phyloP scores from a whole-genome alignment of 2,329 filamentous ascomycete species.

The Monosporascus sp. region DNA sequence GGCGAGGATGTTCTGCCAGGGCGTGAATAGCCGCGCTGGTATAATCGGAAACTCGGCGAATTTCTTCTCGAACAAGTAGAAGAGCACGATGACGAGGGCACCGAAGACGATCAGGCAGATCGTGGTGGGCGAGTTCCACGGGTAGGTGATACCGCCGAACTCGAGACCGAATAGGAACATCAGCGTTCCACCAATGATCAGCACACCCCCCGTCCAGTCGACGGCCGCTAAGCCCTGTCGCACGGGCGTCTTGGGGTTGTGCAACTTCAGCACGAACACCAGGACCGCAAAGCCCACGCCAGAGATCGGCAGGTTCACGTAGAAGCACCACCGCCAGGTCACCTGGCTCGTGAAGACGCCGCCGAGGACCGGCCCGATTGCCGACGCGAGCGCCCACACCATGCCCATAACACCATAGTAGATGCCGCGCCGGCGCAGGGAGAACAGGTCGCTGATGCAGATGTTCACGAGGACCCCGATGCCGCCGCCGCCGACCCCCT shows the following conservation, averaged over 20 bases:
- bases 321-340: constrained; percentile 65
- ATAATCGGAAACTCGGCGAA: constrained; percentile 74
- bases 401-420: constrained; percentile 49
- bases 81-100: constrained; percentile 54
- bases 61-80: constrained; percentile 68
- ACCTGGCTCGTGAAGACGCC: constrained; percentile 60
- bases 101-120: constrained; percentile 77
- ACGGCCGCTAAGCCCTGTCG: constrained; percentile 57
- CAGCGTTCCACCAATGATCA: constrained; percentile 70
- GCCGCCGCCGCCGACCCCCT: constrained; percentile 53
- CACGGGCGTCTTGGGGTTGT: constrained; percentile 62
- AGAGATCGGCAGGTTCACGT: constrained; percentile 54
- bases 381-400: constrained; percentile 60
- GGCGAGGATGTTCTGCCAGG: constrained; percentile 59
- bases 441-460: constrained; percentile 51
- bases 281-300: constrained; percentile 43
- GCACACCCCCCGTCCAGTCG: constrained; percentile 50
- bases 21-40: constrained; percentile 65
- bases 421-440: constrained; percentile 43
- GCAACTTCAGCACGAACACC: constrained; percentile 60
- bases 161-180: constrained; percentile 86
- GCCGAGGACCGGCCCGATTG: constrained; percentile 63
- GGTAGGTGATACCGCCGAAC: constrained; percentile 70
- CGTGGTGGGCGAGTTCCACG: constrained; percentile 71
- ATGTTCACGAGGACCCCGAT: constrained; percentile 57